Evolutionary conservation across 129 eudicot genomes (phyloP), one percentile per base, ranked within the genome.

Genomic region (Escallonia rubra): DNA sequence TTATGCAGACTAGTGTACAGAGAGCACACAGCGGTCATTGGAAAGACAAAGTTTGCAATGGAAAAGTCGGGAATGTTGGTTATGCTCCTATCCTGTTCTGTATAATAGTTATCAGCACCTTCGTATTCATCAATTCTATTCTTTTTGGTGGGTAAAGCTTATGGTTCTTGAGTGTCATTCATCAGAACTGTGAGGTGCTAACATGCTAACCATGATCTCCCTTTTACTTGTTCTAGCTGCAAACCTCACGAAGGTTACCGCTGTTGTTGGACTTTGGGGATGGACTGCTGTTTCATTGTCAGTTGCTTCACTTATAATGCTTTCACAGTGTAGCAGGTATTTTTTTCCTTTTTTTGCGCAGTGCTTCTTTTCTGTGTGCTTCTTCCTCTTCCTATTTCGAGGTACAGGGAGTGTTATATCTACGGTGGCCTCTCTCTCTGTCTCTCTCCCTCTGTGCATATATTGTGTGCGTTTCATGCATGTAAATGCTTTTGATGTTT

Each of bases 201-300:
- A 68, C 14, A 43, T 65, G 74, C 83, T 77, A 68, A 78, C 78
- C 34, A 8, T 63, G 77, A 68, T 14, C 44, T 61, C 15, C 23
- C 11, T 77, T 63, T 66, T 58, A 56, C 48, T 66, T 39, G 57
- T 84, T 68, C 67, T 75, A 92, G 98, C 91, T 80, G 80, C 98
- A 39, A 82, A 81, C 78, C 82, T 92, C 60, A 41, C 72, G 52
- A 92, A 86, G 79, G 83, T 92, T 50, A 89, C 98, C 61, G 98
- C 98, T 62, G 85, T 81, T 71, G 86, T 92, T 60, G 98, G 86
- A 68, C 90, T 92, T 63, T 92, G 98, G 98, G 96, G 95, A 52
- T 92, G 98, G 98, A 82, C 81, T 67, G 95, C 74, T 59, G 96
- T 89, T 67, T 89, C 90, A 15, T 43, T 89, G 43, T 80, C 85